These are phyloP conservation scores for Niveomyces coronatus DNA, from an alignment of 2,329 filamentous ascomycete genomes.

Conservation along the genomic window DNA sequence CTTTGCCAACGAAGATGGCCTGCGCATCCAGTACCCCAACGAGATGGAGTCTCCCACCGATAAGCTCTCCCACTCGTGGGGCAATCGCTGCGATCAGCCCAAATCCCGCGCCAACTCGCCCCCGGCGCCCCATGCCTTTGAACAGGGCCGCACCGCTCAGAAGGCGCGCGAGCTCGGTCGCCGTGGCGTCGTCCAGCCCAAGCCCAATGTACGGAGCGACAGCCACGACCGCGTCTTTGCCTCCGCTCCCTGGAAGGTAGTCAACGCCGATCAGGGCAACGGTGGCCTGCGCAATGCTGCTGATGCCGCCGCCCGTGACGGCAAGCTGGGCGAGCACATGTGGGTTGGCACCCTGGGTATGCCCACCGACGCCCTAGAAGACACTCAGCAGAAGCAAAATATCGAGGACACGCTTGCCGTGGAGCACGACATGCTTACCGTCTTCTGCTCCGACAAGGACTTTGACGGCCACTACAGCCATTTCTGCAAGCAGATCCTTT, in stretches of 20 bases:
- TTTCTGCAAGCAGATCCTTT: constrained; percentile 95
- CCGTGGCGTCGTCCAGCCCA: constrained; percentile 47
- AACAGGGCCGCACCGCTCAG: constrained; percentile 47
- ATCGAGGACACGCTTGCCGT: constrained; percentile 74
- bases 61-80: constrained; percentile 68
- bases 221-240: constrained; percentile 63
- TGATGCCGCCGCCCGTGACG: constrained; percentile 62
- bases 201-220: constrained; percentile 41
- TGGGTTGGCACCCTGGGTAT: constrained; percentile 92
- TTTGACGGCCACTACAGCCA: constrained; percentile 91
- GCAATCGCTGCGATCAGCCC: constrained; percentile 65
- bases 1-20: constrained; percentile 48
- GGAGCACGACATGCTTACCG: constrained; percentile 72
- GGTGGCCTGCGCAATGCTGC: constrained; percentile 85
- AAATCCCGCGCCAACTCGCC: constrained; percentile 62
- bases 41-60: constrained; percentile 57
- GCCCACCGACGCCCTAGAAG: constrained; percentile 76
- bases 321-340: constrained; percentile 62
- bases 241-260: constrained; percentile 71
- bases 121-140: constrained; percentile 65
- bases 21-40: constrained; percentile 45
- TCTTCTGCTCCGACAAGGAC: constrained; percentile 83
- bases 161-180: constrained; percentile 49
- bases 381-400: constrained; percentile 64
- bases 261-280: constrained; percentile 82